phyloP scores from a whole-genome alignment of 2,329 filamentous ascomycete species.

The Cladorrhinum sp. region DNA sequence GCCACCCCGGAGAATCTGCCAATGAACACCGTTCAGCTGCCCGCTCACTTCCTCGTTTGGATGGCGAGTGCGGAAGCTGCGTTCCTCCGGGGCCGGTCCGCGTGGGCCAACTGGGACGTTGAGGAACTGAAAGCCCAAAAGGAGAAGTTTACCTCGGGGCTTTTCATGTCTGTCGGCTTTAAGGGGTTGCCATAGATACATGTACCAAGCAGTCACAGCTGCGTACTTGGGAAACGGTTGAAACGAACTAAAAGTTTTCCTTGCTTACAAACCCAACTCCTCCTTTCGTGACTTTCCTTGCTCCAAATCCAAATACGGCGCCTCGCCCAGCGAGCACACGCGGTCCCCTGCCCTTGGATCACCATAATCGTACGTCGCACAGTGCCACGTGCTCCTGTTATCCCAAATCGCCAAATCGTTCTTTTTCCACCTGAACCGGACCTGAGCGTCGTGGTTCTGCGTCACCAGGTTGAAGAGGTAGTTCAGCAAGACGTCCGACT shows the following conservation, averaged over 20 bases:
- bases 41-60: slow-evolving; percentile 2
- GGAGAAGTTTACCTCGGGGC: neutral
- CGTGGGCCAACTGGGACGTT: slow-evolving; percentile 2
- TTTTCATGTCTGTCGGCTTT: neutral
- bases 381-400: slow-evolving; percentile 51
- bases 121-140: slow-evolving; percentile 1
- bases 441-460: slow-evolving; percentile 56
- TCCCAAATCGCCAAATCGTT: slow-evolving; percentile 65
- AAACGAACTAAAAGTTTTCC: too few relatives aligned
- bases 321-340: slow-evolving; percentile 42
- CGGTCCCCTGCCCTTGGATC: slow-evolving; percentile 42
- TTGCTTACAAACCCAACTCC: slow-evolving; percentile 22
- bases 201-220: too few relatives aligned
- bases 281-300: slow-evolving; percentile 37
- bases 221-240: too few relatives aligned
- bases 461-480: slow-evolving; percentile 48
- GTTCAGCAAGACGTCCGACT: slow-evolving; percentile 49
- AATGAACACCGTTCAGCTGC: neutral
- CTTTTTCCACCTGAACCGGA: slow-evolving; percentile 51
- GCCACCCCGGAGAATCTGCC: neutral
- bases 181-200: neutral
- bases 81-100: neutral
- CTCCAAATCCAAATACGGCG: slow-evolving; percentile 41
- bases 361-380: slow-evolving; percentile 60
- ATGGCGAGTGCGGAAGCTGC: neutral